These are phyloP conservation scores for Helotiales sp. DNA, from an alignment of 2,329 filamentous ascomycete species.

Conservation along the genomic window DNA sequence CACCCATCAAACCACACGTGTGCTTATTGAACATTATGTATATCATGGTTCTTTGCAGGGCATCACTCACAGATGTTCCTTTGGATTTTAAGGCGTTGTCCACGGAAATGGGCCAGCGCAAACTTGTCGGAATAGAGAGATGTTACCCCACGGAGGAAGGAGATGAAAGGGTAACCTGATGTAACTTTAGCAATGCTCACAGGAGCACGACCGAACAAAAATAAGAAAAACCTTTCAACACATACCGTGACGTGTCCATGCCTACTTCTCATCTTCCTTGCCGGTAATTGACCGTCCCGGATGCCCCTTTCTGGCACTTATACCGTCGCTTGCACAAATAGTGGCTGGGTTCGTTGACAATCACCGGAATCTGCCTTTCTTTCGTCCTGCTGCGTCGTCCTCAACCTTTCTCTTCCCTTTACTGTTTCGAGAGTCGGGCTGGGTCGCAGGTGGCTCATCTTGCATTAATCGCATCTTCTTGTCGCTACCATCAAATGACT, in stretches of 20 bases:
- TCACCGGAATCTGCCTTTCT: constrained; percentile 33
- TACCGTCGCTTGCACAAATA: not conserved
- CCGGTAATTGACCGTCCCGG: too few species aligned
- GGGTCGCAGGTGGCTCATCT: not conserved
- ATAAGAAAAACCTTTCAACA: constrained; percentile 14
- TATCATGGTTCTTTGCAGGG: constrained; percentile 36
- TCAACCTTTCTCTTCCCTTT: constrained; percentile 33
- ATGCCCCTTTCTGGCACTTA: too few species aligned
- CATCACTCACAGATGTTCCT: constrained; percentile 33
- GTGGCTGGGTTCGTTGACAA: not conserved
- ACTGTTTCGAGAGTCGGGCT: not conserved
- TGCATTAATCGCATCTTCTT: constrained; percentile 42
- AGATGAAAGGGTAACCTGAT: constrained; percentile 35
- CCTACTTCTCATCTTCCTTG: not conserved
- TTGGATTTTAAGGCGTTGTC: constrained; percentile 40
- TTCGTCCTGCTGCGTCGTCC: constrained; percentile 25
- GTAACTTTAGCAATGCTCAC: constrained; percentile 40
- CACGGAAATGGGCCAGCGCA: constrained; percentile 38
- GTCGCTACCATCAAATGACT: constrained; percentile 37
- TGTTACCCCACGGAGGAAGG: constrained; percentile 21
- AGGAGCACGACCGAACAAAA: constrained; percentile 32
- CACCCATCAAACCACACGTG: constrained; percentile 14
- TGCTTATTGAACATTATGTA: constrained; percentile 32
- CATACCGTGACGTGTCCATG: not conserved
- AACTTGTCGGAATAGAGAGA: constrained; percentile 35